A percentile compares a stretch with the other conserved stretches of the same genome.
phyloP scores from a whole-genome alignment of 805 yeast genomes.

The Yarrowia bubula region DNA sequence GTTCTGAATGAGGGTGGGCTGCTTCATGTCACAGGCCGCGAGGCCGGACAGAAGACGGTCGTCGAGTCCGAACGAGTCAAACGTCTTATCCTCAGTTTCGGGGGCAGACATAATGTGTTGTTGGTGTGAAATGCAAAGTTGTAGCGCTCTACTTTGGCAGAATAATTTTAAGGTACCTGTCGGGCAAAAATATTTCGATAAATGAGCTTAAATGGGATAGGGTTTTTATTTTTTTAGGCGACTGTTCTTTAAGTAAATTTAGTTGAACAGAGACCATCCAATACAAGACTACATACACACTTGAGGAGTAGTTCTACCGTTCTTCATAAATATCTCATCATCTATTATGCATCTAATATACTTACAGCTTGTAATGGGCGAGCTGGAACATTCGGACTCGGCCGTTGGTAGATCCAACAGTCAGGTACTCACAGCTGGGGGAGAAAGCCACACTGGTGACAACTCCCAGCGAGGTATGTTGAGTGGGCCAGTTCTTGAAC shows the following conservation, averaged over 20 bases:
- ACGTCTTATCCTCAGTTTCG: constrained; percentile 36
- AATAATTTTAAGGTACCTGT: constrained; percentile 20
- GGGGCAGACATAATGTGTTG: not conserved
- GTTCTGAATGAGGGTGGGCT: constrained; percentile 89
- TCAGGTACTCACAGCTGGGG: constrained; percentile 76
- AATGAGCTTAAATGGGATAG: not conserved
- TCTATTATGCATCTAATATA: not conserved
- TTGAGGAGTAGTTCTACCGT: no score
- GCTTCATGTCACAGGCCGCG: constrained; percentile 70
- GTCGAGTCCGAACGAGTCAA: constrained; percentile 78
- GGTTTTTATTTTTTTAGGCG: not conserved
- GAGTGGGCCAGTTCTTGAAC: constrained; percentile 95
- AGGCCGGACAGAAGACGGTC: constrained; percentile 82
- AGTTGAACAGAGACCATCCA: no score
- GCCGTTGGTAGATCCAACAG: constrained; percentile 89
- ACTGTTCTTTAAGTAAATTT: not conserved
- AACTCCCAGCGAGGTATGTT: constrained; percentile 93
- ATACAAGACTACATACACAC: no score
- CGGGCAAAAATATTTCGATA: constrained; percentile 23
- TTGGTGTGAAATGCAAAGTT: not conserved
- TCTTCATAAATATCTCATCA: no score
- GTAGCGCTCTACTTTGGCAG: not conserved
- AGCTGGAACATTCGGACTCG: constrained; percentile 84
- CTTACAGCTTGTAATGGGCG: constrained; percentile 56
- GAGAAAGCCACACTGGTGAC: constrained; percentile 80